These are phyloP conservation scores for Microsporum canis DNA, from an alignment of 2,329 filamentous ascomycete genomes.

Conservation along the genomic window DNA sequence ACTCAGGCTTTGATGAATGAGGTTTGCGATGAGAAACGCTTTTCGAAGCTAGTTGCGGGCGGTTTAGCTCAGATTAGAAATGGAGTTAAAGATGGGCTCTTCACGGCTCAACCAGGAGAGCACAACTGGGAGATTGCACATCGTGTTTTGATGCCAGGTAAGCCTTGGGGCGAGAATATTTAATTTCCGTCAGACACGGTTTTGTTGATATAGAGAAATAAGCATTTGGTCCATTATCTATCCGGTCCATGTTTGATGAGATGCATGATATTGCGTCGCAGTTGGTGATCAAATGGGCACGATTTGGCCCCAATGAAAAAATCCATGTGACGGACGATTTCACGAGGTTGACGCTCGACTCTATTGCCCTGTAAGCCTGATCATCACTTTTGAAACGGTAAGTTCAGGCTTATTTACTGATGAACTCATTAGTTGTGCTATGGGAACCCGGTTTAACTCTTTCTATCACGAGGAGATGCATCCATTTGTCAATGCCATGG, in stretches of 20 bases:
- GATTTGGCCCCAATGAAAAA: background rate
- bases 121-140: slow-evolving; percentile 3
- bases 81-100: background rate
- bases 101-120: background rate
- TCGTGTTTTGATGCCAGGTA: slow-evolving; percentile 2
- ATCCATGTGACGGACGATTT: slow-evolving; percentile 1
- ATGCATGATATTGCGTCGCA: slow-evolving; percentile 3
- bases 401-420: background rate
- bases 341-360: background rate
- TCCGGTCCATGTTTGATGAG: slow-evolving; percentile 1
- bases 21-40: slow-evolving; percentile 2
- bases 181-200: background rate
- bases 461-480: slow-evolving; percentile 3
- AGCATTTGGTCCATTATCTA: background rate
- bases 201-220: background rate
- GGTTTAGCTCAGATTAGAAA: background rate
- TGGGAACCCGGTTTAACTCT: background rate
- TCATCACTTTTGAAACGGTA: background rate
- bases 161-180: background rate
- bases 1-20: background rate
- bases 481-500: background rate
- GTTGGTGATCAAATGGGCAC: background rate
- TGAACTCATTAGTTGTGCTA: background rate
- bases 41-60: background rate
- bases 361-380: background rate